These are phyloP conservation scores for Talaromyces marneffei DNA, from an alignment of 2,329 filamentous ascomycete genomes.

Conservation along the genomic window DNA sequence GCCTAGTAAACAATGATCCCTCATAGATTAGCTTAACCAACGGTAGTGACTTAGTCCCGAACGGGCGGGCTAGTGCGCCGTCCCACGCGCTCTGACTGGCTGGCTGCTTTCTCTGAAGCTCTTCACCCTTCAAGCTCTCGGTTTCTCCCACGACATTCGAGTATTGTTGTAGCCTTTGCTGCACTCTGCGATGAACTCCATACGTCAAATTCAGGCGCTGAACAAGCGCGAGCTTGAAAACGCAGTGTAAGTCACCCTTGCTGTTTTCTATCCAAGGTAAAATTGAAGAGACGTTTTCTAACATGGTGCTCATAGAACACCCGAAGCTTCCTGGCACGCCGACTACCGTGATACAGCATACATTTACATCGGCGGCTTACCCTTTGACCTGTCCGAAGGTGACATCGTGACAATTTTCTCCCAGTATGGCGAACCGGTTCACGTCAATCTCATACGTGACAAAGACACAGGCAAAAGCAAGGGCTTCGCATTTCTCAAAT, in stretches of 20 bases:
- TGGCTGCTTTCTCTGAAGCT: not conserved
- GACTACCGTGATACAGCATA: conserved; percentile 98
- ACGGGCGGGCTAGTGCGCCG: conserved; percentile 3
- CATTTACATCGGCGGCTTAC: conserved; percentile 89
- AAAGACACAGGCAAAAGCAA: conserved; percentile 93
- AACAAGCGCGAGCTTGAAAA: conserved; percentile 93
- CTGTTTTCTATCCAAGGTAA: not conserved
- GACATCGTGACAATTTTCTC: conserved; percentile 96
- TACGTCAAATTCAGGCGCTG: conserved; percentile 83
- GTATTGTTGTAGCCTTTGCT: not conserved
- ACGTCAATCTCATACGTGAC: conserved; percentile 86
- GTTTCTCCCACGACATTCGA: not conserved
- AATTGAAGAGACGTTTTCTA: not conserved
- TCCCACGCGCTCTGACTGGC: conserved; percentile 4
- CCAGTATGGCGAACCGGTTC: conserved; percentile 91
- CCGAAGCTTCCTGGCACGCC: conserved; percentile 89
- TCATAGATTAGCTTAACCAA: conserved; percentile 6
- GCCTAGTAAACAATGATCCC: conserved; percentile 9
- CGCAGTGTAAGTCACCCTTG: conserved; percentile 57
- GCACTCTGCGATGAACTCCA: conserved; percentile 70
- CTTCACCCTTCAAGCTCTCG: not conserved
- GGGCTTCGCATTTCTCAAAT: conserved; percentile 95
- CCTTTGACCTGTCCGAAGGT: conserved; percentile 88
- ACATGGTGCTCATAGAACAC: conserved; percentile 49
- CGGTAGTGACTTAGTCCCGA: conserved; percentile 6